Evolutionary conservation across 2,329 filamentous ascomycete species (phyloP).

Genomic region (Hortaea werneckii): DNA sequence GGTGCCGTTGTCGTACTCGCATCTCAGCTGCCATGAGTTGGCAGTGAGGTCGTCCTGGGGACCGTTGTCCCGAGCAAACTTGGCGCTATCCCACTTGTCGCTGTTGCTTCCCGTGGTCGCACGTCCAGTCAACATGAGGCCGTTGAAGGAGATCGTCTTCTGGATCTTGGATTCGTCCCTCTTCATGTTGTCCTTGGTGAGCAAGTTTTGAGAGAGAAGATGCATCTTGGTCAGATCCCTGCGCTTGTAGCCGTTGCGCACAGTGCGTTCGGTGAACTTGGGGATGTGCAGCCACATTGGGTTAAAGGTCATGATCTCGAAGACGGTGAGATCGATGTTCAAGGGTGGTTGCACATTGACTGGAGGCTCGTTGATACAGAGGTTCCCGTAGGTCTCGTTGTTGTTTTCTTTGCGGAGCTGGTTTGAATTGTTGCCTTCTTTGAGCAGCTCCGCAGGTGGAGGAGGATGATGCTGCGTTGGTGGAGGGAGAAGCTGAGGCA

Average conservation of each 20-base stretch:
- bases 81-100: neutral
- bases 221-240: neutral
- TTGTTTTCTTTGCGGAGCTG: neutral
- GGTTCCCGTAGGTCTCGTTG: neutral
- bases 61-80: neutral
- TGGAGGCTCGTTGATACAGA: neutral
- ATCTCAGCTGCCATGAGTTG: neutral
- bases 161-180: neutral
- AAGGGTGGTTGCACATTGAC: neutral
- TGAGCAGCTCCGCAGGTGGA: neutral
- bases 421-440: neutral
- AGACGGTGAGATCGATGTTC: neutral
- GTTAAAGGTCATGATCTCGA: neutral
- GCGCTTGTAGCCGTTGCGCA: neutral
- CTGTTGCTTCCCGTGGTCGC: neutral
- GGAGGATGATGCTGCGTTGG: neutral
- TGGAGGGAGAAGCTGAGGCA: too few relatives aligned
- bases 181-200: neutral
- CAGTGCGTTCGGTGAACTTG: neutral
- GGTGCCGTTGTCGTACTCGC: neutral
- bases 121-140: neutral
- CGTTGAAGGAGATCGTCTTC: neutral
- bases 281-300: neutral
- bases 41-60: neutral
- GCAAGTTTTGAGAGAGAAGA: neutral